Conservation (phyloP, 441 rosid genomes). For the Aleurites moluccanus region DNA sequence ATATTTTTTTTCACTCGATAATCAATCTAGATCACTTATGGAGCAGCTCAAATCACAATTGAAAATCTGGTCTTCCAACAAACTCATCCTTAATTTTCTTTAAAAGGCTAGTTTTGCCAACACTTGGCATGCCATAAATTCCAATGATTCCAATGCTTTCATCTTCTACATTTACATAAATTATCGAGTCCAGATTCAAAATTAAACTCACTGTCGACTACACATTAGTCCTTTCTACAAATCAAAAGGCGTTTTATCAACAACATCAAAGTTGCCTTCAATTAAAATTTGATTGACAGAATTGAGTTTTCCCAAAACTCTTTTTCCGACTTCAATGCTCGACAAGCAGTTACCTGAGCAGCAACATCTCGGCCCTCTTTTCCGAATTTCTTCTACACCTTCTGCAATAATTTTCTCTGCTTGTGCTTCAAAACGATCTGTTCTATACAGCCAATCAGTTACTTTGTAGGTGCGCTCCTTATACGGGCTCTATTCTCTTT, state of each 20-base stretch:
- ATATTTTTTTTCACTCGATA: no score
- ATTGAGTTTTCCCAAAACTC: neutral
- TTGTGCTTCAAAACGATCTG: neutral
- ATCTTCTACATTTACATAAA: neutral
- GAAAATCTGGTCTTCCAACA: neutral
- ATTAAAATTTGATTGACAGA: neutral
- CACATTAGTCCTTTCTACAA: neutral
- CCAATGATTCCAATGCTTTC: neutral
- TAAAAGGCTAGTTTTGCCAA: neutral
- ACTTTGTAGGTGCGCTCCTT: neutral
- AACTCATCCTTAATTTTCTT: neutral
- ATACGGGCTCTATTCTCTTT: neutral
- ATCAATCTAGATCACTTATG: no score
- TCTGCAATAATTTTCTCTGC: neutral
- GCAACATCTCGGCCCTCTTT: conserved; percentile 4
- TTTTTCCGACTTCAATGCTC: neutral
- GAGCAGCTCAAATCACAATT: neutral
- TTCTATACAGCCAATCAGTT: neutral
- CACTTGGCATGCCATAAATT: neutral
- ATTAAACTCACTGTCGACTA: neutral
- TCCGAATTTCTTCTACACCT: conserved; percentile 6
- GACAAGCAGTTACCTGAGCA: neutral
- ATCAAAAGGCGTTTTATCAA: neutral
- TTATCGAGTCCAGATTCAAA: neutral
- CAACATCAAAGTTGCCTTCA: neutral